Evolutionary conservation across 75 land plant species (phyloP), one percentile per base, ranked within the genome.

Genomic region (Gnetum montanum): DNA sequence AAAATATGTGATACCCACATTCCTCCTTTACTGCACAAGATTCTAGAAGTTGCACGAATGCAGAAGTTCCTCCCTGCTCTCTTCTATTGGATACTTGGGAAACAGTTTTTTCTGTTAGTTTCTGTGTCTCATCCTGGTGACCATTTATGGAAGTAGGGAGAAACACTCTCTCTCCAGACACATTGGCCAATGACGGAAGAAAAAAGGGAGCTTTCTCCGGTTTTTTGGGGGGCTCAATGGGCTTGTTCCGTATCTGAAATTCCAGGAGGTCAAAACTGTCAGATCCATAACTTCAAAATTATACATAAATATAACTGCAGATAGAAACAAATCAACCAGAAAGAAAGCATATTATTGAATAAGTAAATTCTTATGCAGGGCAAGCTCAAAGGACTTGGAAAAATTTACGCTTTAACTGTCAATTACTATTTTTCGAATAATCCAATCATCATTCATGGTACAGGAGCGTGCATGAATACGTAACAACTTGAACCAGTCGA

Each of bases 171-270:
- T 82, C 83, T 31, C 88, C 97, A 12, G 88, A 78, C 6, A 86
- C 75, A 36, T 91, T 69, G 26, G 96, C 83, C 49, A 80, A 55
- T 6, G 97, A 78, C 20, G 96, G 91, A 74, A 95, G 68, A 62
- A 90, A 95, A 60, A 95, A 95, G 28, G 96, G 99, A 34, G 85
- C 92, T 73, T 78, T 83, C 63, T 95, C 88, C 26, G 92, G 97
- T 57, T 86, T 90, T 58, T 95, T 95, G 13, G 99, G 99, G 26
- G 96, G 83, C 27, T 84, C 92, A 53, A 79, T 72, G 27, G 99
- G 99, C 65, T 95, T 90, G 52, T 95, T 95, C 20, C 96, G 77
- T 19, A 67, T 57, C 95, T 89, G 77, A 11, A 70, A 50, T n/a
- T n/a, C n/a, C n/a, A n/a, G 33, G 2, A 30, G 6, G 7, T n/a